phyloP scores from a whole-genome alignment of 805 yeast genomes.

The Metschnikowia koreensis region DNA sequence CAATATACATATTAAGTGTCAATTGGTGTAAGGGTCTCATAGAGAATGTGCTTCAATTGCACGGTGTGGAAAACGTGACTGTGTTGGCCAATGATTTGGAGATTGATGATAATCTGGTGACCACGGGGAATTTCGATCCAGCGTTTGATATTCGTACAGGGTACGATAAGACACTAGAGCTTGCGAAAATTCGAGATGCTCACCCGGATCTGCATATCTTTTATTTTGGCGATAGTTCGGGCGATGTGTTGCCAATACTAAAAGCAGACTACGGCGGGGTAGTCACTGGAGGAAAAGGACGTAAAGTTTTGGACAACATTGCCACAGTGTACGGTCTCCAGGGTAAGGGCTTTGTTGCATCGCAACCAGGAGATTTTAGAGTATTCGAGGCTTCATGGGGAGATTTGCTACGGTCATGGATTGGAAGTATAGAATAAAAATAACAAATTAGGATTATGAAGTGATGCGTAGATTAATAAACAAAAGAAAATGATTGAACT shows the following conservation, averaged over 20 bases:
- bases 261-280: slow-evolving; percentile 48
- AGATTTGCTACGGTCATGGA: too few relatives aligned
- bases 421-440: not conserved
- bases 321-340: not conserved
- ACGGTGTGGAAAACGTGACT: slow-evolving; percentile 23
- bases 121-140: slow-evolving; percentile 32
- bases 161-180: slow-evolving; percentile 42
- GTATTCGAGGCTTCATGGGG: slow-evolving; percentile 5
- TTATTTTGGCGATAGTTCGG: slow-evolving; percentile 63
- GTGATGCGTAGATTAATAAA: not conserved
- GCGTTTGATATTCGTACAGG: slow-evolving; percentile 46
- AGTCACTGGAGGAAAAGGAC: slow-evolving; percentile 32
- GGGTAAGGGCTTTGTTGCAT: not conserved
- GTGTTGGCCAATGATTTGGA: slow-evolving; percentile 54
- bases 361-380: not conserved
- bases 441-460: too few relatives aligned
- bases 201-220: slow-evolving; percentile 22
- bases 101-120: slow-evolving; percentile 23
- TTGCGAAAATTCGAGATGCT: slow-evolving; percentile 13
- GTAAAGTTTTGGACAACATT: slow-evolving; percentile 1
- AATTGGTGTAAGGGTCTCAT: slow-evolving; percentile 61
- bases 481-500: not conserved
- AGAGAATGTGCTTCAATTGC: slow-evolving; percentile 24
- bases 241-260: slow-evolving; percentile 49
- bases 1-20: slow-evolving; percentile 51